Base-by-base conservation (phyloP, 371 early-diverging fungal genomes). In the Apophysomyces elegans region DNA sequence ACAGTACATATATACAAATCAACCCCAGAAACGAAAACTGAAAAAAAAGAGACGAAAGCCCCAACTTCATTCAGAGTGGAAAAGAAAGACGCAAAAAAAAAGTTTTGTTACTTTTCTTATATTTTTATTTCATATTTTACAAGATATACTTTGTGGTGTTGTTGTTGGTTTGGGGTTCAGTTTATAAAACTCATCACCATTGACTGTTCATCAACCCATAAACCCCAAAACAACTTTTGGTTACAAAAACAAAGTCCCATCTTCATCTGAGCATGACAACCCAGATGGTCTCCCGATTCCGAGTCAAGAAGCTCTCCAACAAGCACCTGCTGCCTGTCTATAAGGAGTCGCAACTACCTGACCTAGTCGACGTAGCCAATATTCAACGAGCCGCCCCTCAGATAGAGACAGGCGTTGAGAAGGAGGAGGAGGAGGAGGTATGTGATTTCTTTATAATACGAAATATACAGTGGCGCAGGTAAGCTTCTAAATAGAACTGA, bases 271-370 rank as follows among this genome's bases (percentile, higher is more conserved):
- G 35, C 60, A 65, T 61, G 65, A 62, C 69, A 47, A 67, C 69
- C 66, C 68, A 77, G 76, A 84, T 83, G 72, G 86, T 83, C 61
- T 83, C 89, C 63, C 86, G 93, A 75, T 92, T 97, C 81, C 85
- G 98, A 70, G 90, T 90, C 67, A 88, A 96, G 69, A 96, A 96
- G 83, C 87, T 98, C 70, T 95, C 96, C 75, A 81, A 86, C 65
- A 93, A 93, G 75, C 89, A 91, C 77, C 79, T 89, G 44, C 85
- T 98, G 60, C 89, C 89, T 47, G 89, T 98, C 60, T 90, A 84
- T 71, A 90, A 91, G 58, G 90, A 88, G 59, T 76, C 86, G 18
- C 95, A 98, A 65, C 86, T 94, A 26, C 90, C 88, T n/a, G 96
- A 96, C 77, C 84, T 95, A 50, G 88, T 93, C 59, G 95, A 94